Evolutionary conservation across 108 stramenopile species (phyloP), one percentile per base, ranked within the genome.

Genomic region (Cyclotella atomus): DNA sequence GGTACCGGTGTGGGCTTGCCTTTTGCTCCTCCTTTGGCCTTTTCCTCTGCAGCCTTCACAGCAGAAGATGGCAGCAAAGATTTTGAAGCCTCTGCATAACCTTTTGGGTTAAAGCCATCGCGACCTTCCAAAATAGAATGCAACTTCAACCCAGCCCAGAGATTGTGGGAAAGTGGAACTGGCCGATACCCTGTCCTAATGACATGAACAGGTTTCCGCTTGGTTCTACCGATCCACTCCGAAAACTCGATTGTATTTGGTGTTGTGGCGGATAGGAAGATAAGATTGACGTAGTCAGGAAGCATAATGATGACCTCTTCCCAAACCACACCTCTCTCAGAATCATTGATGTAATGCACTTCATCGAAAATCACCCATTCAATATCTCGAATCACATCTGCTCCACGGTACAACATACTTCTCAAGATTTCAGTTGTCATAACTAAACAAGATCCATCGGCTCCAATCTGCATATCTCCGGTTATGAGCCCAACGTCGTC

Each of bases 291-390:
- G 70, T 95, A 87, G 9, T 88, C 73, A 10, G 97, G 97, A 8
- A 99, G 86, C 96, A 97, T 95, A 59, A 99, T 98, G 73, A 99
- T 98, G 33, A 93, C 91, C 81, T 98, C 97, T 69, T 96, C 97
- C 89, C 82, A 19, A 19, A 34, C 36, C 2, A 19, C 38, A 73
- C 96, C 97, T 4, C 97, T 78, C 81, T 98, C 95, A 3, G 91
- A 68, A 68, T 98, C 95, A 77, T 95, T 93, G 16, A 95, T 87
- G 75, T 93, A 93, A 77, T 92, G 88, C 49, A 89, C 87, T 65
- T 98, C 97, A 74, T 98, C 97, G 70, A 96, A 97, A 54, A 98
- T 84, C 38, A 97, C 95, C 71, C 72, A 85, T 68, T 85, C 88
- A 53, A 70, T 70, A 59, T 70, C 68, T n/a, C 68, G 19, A 35